Percentiles rank a stretch among this genome's conserved stretches.
Evolutionary conservation across 2,329 filamentous ascomycete genomes (phyloP).

Genomic region (Trichophyton rubrum): DNA sequence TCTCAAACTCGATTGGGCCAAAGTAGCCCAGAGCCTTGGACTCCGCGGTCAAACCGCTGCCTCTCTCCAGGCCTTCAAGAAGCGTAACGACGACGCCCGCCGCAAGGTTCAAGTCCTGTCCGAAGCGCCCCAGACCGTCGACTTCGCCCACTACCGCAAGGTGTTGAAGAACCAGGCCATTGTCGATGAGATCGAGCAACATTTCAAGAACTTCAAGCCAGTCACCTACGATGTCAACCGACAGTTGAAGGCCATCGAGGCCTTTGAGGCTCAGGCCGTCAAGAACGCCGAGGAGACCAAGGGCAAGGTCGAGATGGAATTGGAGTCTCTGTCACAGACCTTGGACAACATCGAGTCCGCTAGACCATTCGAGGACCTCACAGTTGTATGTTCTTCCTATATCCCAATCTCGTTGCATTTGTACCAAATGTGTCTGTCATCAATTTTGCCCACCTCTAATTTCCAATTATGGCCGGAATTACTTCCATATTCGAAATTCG

Average conservation of each 20-base stretch:
- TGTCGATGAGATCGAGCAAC: constrained; percentile 93
- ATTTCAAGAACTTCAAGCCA: constrained; percentile 84
- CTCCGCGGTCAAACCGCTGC: constrained; percentile 88
- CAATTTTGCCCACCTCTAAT: not conserved
- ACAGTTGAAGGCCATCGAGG: constrained; percentile 96
- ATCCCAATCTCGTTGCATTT: not conserved
- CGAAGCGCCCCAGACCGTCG: constrained; percentile 73
- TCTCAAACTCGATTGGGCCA: constrained; percentile 98
- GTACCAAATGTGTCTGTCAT: too few relatives aligned
- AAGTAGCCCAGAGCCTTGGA: constrained; percentile 85
- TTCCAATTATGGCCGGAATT: not conserved
- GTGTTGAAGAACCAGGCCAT: constrained; percentile 92
- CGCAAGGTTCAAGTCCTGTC: constrained; percentile 77
- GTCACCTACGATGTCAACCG: constrained; percentile 80
- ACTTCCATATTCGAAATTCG: not conserved
- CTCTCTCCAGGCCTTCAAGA: constrained; percentile 93
- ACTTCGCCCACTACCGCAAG: constrained; percentile 87
- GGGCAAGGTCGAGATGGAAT: constrained; percentile 85
- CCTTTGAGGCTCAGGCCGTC: constrained; percentile 91
- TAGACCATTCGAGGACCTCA: constrained; percentile 90
- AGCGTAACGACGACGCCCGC: constrained; percentile 97
- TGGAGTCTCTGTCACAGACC: constrained; percentile 87
- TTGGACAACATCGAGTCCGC: constrained; percentile 95
- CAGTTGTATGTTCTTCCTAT: constrained; percentile 62
- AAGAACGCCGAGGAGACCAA: constrained; percentile 97